phyloP scores from a whole-genome alignment of 805 yeast genomes.

The Metschnikowia chrysomelidarum region DNA sequence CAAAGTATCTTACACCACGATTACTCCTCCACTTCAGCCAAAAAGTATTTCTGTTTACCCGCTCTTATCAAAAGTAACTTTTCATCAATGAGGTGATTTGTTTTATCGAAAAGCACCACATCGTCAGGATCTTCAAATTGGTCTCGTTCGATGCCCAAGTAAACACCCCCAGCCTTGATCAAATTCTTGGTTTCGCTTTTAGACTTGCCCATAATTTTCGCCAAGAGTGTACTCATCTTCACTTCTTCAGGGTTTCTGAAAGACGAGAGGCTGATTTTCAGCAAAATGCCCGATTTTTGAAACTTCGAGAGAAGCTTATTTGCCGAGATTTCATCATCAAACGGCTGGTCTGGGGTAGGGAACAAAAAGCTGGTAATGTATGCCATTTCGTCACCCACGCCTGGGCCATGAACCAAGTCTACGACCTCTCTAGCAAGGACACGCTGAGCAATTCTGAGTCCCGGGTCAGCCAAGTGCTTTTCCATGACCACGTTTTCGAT shows the following conservation, averaged over 20 bases:
- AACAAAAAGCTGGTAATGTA: constrained; percentile 66
- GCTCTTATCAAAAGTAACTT: constrained; percentile 62
- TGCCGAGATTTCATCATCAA: constrained; percentile 44
- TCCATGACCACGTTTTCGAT: constrained; percentile 50
- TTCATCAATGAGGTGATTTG: constrained; percentile 53
- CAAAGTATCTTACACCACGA: no score
- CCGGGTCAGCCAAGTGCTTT: constrained; percentile 58
- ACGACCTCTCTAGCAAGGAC: constrained; percentile 81
- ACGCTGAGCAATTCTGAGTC: constrained; percentile 68
- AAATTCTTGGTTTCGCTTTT: constrained; percentile 60
- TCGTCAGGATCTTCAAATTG: constrained; percentile 51
- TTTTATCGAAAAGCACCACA: constrained; percentile 45
- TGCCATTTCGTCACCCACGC: constrained; percentile 66
- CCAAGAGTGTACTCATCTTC: constrained; percentile 53
- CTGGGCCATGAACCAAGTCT: constrained; percentile 82
- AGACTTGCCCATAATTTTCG: constrained; percentile 47
- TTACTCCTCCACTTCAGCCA: constrained; percentile 31
- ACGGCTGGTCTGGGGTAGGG: constrained; percentile 52
- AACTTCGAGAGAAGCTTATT: constrained; percentile 56
- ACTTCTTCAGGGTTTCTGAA: constrained; percentile 28
- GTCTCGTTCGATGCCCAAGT: constrained; percentile 58
- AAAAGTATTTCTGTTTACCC: constrained; percentile 70
- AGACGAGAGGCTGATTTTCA: constrained; percentile 27
- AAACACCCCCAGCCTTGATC: constrained; percentile 70
- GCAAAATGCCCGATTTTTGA: constrained; percentile 54